Evolutionary conservation across 495 filamentous ascomycete species (phyloP), one percentile per base, ranked within the genome.

Genomic region (Aspergillus cristatus): DNA sequence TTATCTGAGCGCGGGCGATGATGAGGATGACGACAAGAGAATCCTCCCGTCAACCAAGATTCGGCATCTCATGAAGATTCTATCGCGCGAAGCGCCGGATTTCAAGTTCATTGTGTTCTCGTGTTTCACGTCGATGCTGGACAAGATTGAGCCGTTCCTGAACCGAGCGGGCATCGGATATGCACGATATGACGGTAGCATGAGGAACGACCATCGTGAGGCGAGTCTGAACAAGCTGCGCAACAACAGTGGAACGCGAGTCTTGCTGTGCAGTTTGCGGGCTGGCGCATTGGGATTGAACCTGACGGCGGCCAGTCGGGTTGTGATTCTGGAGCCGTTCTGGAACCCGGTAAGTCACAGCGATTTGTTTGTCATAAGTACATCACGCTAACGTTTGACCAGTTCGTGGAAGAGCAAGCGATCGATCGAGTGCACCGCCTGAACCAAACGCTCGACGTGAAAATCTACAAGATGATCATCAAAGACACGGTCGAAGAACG

Each of bases 51-150:
- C 91, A 2, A 86, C 91, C 42, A 98, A 98, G 65, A 93, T 96
- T 51, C 79, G 78, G 34, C 78, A 85, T 37, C 69, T 97, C 16
- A 74, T 96, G 58, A 62, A 70, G 44, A 81, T 97, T 45, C 80
- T 98, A 13, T 71, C 78, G 48, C 76, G 78, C 40, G 91, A 98
- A 57, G 74, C 79, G 0, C 57, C 72, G 0, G 59, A 72, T 24
- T 80, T 94, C 69, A 98, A 98, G 57, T 91, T 91, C 57, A 98
- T 98, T 55, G 86, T 98, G 43, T 98, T 98, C 62, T 94, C 86
- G 2, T 84, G 96, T 50, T 95, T 94, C 60, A 98, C 91, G 2
- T 88, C 86, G 5, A 96, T 98, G 91, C 77, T 98, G 33, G 85
- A 98, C 65, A 81, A 96, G 38, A 78, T 97, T 47, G 87, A 97